phyloP scores from a whole-genome alignment of 345 rosid genomes.

The Anacardium occidentale region DNA sequence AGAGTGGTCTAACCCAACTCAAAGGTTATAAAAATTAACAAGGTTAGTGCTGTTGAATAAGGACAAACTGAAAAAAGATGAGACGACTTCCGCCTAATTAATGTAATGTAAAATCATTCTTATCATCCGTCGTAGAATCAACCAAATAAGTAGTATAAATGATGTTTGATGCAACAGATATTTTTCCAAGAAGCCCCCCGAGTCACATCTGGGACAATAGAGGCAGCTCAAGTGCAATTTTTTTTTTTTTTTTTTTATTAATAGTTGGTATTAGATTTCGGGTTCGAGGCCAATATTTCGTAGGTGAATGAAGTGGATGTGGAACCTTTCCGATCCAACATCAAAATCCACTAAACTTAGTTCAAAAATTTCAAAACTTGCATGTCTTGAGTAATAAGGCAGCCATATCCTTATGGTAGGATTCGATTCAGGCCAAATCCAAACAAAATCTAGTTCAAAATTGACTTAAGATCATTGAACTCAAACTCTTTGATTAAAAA shows the following conservation, averaged over 20 bases:
- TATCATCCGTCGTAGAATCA: background rate
- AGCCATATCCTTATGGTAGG: no score
- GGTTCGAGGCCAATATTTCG: background rate
- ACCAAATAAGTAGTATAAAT: background rate
- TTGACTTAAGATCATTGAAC: no score
- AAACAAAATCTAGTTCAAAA: no score
- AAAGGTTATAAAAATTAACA: background rate
- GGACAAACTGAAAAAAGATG: background rate
- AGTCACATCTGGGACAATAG: background rate
- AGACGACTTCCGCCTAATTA: background rate
- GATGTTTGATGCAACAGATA: slow-evolving; percentile 1
- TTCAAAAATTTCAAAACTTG: no score
- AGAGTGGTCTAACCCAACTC: no score
- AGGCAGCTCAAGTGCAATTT: background rate
- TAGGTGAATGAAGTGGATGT: background rate
- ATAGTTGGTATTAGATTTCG: no score
- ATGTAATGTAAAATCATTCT: background rate
- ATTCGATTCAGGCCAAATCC: no score
- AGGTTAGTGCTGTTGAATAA: background rate
- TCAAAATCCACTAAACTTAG: background rate
- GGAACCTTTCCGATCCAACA: background rate
- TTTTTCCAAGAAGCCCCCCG: slow-evolving; percentile 3
- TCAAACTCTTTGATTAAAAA: no score
- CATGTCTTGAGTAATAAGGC: no score
- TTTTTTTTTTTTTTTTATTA: no score